Evolutionary conservation across 2,329 filamentous ascomycete genomes (phyloP).

Genomic region (Bipolaris bicolor): DNA sequence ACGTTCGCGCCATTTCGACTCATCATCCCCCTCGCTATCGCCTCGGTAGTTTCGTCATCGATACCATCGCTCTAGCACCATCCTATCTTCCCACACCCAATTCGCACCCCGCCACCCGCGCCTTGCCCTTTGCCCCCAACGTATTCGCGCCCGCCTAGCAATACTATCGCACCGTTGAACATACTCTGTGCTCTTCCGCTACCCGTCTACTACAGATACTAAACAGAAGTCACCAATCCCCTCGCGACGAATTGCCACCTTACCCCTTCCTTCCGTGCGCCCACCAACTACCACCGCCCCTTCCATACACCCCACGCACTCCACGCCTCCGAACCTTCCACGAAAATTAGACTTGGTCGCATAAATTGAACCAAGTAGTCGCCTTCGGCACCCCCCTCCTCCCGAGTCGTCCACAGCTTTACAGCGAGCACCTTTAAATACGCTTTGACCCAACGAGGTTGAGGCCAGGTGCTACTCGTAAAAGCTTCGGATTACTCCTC

Average conservation of each 20-base stretch:
- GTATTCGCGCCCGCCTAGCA: conserved; percentile 3
- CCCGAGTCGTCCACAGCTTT: conserved; percentile 57
- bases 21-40: conserved; percentile 22
- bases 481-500: conserved; percentile 57
- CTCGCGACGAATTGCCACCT: conserved; percentile 21
- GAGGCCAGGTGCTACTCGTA: conserved; percentile 81
- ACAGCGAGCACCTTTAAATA: conserved; percentile 78
- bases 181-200: conserved; percentile 3
- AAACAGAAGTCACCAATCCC: conserved; percentile 4
- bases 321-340: background rate
- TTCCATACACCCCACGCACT: background rate
- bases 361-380: conserved; percentile 29
- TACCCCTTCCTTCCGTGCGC: conserved; percentile 10
- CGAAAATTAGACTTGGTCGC: conserved; percentile 18
- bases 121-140: conserved; percentile 7
- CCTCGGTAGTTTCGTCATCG: conserved; percentile 44
- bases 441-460: conserved; percentile 83
- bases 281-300: background rate
- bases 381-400: conserved; percentile 26
- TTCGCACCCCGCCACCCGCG: conserved; percentile 17
- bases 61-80: conserved; percentile 23
- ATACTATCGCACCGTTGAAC: conserved; percentile 1
- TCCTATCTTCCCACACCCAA: conserved; percentile 19
- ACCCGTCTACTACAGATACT: background rate
- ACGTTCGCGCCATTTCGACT: conserved; percentile 17